Base-by-base conservation (phyloP, 140 eudicot species). In the Oenanthe javanica region DNA sequence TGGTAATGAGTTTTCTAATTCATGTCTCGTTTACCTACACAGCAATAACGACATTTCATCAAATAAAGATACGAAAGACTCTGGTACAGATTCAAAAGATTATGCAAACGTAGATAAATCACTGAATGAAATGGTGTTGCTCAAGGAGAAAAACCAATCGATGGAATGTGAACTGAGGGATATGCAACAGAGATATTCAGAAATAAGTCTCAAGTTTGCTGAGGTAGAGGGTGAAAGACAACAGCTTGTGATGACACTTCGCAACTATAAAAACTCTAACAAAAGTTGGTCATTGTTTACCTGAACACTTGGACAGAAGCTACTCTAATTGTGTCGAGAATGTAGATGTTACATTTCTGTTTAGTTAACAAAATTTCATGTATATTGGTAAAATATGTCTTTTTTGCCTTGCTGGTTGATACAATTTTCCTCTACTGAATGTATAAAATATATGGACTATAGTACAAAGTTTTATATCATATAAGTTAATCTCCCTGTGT, bases 181-280 rank as follows among this genome's bases (percentile, higher is more conserved):
- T 77, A 92, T 95, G 97, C 99, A 95, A 84, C 97, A 89, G 83
- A 87, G 97, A 79, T 96, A 96, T 83, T 96, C 99, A 61, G 99
- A 96, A 76, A 93, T 93, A 84, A 96, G 99, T 84, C 91, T 96
- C 69, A 96, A 89, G 82, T 96, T 96, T 87, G 99, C 99, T 18
- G 99, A 96, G 85, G 99, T 96, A 69, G 99, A 93, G 63, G 98
- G 98, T 23, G 98, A 96, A 86, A 82, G 99, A 54, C 99, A 96
- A 84, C 90, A 89, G 79, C 98, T 96, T 21, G 93, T 91, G 23
- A 96, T 96, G 98, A 83, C 81, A 16, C 72, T 96, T 8, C 88
- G 99, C 46, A 93, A 87, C 82, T 83, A 91, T 25, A 91, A 93
- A 85, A 96, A 93, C 59, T 81, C 93, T 5, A 91, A 83, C 79